Conservation (phyloP, 2,329 filamentous ascomycete species). For the Xylaria sp. region DNA sequence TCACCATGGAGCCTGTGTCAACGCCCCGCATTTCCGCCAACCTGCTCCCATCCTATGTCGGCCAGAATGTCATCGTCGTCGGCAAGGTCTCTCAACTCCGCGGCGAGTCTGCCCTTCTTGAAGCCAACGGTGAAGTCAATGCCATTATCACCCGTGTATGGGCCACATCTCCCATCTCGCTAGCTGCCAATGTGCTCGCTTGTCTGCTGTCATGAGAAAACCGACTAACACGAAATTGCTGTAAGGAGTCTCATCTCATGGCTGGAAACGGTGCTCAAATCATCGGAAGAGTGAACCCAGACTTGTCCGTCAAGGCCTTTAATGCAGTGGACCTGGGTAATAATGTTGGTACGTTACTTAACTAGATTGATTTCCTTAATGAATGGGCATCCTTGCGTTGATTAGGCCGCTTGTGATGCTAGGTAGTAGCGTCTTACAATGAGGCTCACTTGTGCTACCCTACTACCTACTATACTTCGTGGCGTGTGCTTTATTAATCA, state of each 20-base stretch:
- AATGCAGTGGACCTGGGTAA: conserved; percentile 75
- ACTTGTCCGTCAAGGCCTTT: conserved; percentile 76
- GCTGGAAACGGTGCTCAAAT: conserved; percentile 78
- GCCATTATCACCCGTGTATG: conserved; percentile 76
- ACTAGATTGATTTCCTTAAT: neutral
- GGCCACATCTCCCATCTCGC: neutral
- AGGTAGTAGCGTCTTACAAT: neutral
- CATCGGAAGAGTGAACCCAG: conserved; percentile 81
- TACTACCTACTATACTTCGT: neutral
- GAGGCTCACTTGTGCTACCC: neutral
- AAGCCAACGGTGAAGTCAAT: conserved; percentile 81
- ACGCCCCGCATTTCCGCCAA: conserved; percentile 84
- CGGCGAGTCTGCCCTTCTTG: conserved; percentile 82
- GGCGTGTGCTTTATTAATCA: conserved; percentile 24
- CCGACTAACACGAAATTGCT: conserved; percentile 23
- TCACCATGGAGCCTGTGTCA: conserved; percentile 73
- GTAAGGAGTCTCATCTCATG: conserved; percentile 75
- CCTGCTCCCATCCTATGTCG: conserved; percentile 80
- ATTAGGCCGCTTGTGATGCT: conserved; percentile 1
- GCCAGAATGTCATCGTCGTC: conserved; percentile 81
- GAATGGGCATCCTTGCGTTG: too few relatives aligned
- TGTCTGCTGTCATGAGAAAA: neutral
- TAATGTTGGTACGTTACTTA: conserved; percentile 68
- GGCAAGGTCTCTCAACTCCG: conserved; percentile 86
- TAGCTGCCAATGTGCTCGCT: conserved; percentile 1